Percentiles rank a stretch among this genome's conserved stretches.
These are phyloP conservation scores for Botrytis porri DNA, from an alignment of 2,329 filamentous ascomycete species.

Conservation along the genomic window DNA sequence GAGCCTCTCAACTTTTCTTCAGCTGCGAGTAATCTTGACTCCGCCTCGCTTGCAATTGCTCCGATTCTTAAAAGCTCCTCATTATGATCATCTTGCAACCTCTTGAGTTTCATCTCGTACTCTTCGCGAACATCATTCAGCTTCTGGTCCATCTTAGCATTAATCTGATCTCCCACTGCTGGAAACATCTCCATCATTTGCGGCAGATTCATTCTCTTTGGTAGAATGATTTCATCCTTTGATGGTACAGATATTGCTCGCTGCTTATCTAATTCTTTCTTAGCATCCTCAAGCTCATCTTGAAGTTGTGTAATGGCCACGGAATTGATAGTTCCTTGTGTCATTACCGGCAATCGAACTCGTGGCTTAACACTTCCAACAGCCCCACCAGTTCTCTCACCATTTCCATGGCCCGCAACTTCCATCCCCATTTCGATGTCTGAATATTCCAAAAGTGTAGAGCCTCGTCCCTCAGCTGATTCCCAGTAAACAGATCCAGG, in stretches of 20 bases:
- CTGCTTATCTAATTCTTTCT: not conserved
- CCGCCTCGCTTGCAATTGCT: not conserved
- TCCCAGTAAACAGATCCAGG: slow-evolving; percentile 41
- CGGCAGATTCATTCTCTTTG: not conserved
- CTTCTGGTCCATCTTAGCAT: not conserved
- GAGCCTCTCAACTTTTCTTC: not conserved
- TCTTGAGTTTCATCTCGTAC: not conserved
- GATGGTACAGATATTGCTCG: not conserved
- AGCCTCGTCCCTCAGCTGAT: not conserved
- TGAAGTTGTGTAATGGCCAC: slow-evolving; percentile 3
- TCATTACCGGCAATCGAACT: slow-evolving; percentile 3
- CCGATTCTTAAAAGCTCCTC: not conserved
- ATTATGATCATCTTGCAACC: not conserved
- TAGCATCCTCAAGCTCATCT: slow-evolving; percentile 12
- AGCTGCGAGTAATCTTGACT: not conserved
- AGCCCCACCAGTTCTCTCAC: no score
- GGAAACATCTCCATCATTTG: not conserved
- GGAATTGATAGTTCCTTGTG: not conserved
- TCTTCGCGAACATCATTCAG: not conserved
- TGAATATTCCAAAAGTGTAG: not conserved
- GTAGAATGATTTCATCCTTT: not conserved
- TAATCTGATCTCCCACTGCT: not conserved
- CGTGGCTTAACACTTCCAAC: not conserved
- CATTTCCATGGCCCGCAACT: no score
- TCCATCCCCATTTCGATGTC: not conserved